phyloP scores from a whole-genome alignment of 495 filamentous ascomycete species.

The Xylaria intraflava region DNA sequence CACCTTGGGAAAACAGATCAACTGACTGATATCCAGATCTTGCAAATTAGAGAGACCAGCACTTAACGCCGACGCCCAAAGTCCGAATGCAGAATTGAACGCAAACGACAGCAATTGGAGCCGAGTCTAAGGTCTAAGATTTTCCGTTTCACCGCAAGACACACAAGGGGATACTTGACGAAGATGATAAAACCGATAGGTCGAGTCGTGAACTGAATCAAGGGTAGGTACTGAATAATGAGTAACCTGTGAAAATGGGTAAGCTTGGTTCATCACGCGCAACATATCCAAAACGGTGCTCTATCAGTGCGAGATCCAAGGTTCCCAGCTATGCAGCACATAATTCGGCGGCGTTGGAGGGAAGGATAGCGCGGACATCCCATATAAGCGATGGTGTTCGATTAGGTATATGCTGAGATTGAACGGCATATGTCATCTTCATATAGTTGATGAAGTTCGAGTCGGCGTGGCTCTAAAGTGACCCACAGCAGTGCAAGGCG shows the following conservation, averaged over 20 bases:
- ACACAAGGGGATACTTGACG: constrained; percentile 20
- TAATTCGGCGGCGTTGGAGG: background rate
- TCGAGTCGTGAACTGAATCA: constrained; percentile 24
- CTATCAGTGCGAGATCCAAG: background rate
- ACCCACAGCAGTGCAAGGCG: background rate
- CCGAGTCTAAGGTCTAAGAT: constrained; percentile 15
- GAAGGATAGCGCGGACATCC: background rate
- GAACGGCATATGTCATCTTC: background rate
- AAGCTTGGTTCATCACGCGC: background rate
- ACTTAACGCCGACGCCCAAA: constrained; percentile 29
- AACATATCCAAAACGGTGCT: background rate
- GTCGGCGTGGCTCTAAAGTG: background rate
- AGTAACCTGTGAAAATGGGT: background rate
- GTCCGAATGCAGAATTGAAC: constrained; percentile 25
- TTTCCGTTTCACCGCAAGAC: constrained; percentile 16
- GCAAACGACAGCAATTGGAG: constrained; percentile 24
- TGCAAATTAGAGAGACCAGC: constrained; percentile 27
- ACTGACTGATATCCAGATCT: constrained; percentile 24
- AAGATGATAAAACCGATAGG: constrained; percentile 18
- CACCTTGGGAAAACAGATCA: constrained; percentile 29
- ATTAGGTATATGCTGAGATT: background rate
- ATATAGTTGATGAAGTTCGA: background rate
- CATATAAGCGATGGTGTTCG: background rate
- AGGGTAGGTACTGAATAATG: constrained; percentile 14
- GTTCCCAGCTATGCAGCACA: background rate